Evolutionary conservation across 768 basidiomycete genomes (phyloP).

Genomic region (Tubosaeta sp.): DNA sequence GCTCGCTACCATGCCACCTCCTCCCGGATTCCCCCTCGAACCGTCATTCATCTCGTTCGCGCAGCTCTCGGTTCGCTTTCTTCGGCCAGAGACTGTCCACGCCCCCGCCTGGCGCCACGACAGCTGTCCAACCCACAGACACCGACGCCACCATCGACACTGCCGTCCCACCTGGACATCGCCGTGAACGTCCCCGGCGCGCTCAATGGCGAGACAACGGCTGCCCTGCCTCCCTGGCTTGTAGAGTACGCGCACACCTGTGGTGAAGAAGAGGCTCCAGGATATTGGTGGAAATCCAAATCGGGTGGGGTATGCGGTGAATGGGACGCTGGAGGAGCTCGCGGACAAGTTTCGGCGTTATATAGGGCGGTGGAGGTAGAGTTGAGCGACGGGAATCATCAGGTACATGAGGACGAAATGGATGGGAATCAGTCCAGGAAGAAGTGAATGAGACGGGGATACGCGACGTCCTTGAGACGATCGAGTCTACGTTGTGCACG

Average conservation of each 20-base stretch:
- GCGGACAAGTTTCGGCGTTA: slow-evolving; percentile 59
- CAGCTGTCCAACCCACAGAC: slow-evolving; percentile 20
- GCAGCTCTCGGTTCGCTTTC: slow-evolving; percentile 65
- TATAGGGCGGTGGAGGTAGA: slow-evolving; percentile 65
- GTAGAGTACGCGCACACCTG: slow-evolving; percentile 49
- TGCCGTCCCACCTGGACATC: slow-evolving; percentile 46
- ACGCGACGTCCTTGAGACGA: slow-evolving; percentile 59
- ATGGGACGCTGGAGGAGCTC: slow-evolving; percentile 44
- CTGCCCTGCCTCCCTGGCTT: slow-evolving; percentile 53
- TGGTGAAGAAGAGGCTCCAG: slow-evolving; percentile 30
- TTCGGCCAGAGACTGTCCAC: slow-evolving; percentile 47
- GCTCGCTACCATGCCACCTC: slow-evolving; percentile 48
- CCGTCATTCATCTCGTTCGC: slow-evolving; percentile 31
- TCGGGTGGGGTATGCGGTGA: slow-evolving; percentile 35
- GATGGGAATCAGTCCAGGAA: no score
- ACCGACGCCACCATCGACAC: slow-evolving; percentile 41
- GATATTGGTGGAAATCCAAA: slow-evolving; percentile 25
- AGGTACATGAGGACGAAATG: slow-evolving; percentile 1
- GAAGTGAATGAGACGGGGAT: slow-evolving; percentile 47
- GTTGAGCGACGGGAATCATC: slow-evolving; percentile 34
- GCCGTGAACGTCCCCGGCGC: slow-evolving; percentile 50
- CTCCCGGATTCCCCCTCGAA: slow-evolving; percentile 39
- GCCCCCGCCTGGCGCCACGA: slow-evolving; percentile 20
- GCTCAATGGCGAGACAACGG: slow-evolving; percentile 53
- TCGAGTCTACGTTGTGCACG: slow-evolving; percentile 68